phyloP scores from a whole-genome alignment of 2,329 filamentous ascomycete species.

The Aureobasidium sp. region DNA sequence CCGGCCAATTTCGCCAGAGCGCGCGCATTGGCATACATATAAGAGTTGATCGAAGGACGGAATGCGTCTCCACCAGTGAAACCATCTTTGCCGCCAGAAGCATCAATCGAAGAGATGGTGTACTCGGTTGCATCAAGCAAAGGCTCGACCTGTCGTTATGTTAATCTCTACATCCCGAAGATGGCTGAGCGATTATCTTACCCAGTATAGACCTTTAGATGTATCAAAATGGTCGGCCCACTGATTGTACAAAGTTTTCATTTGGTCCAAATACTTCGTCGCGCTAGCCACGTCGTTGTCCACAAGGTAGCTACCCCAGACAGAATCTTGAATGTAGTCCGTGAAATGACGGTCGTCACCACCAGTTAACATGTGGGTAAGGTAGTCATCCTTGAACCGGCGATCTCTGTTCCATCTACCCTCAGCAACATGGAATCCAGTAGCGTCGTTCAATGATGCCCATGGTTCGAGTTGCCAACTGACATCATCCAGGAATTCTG shows the following conservation, averaged over 20 bases:
- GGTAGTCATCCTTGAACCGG: slow-evolving; percentile 36
- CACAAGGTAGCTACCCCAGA: slow-evolving; percentile 34
- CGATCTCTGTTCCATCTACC: slow-evolving; percentile 38
- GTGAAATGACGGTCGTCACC: slow-evolving; percentile 36
- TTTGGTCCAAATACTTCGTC: slow-evolving; percentile 25
- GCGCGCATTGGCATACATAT: slow-evolving; percentile 35
- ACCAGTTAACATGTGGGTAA: slow-evolving; percentile 32
- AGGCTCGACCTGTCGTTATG: slow-evolving; percentile 26
- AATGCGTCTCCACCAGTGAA: slow-evolving; percentile 34
- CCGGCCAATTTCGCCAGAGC: slow-evolving; percentile 33
- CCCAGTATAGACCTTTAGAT: slow-evolving; percentile 33
- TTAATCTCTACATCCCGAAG: neutral
- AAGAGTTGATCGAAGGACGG: slow-evolving; percentile 37
- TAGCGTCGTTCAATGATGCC: slow-evolving; percentile 36
- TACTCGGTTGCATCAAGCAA: slow-evolving; percentile 38
- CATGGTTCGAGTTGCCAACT: slow-evolving; percentile 34
- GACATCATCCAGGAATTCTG: slow-evolving; percentile 37
- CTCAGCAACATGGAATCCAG: slow-evolving; percentile 36
- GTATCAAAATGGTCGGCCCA: slow-evolving; percentile 32
- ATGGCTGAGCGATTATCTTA: slow-evolving; percentile 10
- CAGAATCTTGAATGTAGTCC: slow-evolving; percentile 34
- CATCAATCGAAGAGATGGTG: slow-evolving; percentile 37
- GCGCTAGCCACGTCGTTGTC: slow-evolving; percentile 30
- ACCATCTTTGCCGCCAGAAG: slow-evolving; percentile 32
- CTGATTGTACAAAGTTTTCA: slow-evolving; percentile 30